Evolutionary conservation across 2,329 filamentous ascomycete species (phyloP).

Genomic region (Hypoxylon sp.): DNA sequence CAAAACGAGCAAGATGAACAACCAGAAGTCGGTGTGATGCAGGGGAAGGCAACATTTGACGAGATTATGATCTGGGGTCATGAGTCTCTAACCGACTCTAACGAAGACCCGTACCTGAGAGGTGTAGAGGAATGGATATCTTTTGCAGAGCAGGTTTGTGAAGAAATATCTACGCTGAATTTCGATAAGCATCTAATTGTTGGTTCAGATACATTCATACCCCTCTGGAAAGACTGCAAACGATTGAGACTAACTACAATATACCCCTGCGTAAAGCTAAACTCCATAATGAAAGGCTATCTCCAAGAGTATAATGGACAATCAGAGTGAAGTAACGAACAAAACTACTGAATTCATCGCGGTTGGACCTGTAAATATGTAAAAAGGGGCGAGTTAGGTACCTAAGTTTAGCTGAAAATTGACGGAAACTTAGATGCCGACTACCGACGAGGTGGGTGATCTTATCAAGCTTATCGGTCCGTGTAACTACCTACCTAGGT

Average conservation of each 20-base stretch:
- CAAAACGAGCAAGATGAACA: slow-evolving; percentile 59
- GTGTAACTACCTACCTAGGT: background rate
- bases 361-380: no score
- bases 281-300: background rate
- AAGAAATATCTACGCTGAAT: slow-evolving; percentile 43
- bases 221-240: slow-evolving; percentile 26
- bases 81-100: slow-evolving; percentile 71
- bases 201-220: slow-evolving; percentile 53
- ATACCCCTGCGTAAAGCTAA: background rate
- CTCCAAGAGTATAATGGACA: background rate
- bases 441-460: slow-evolving; percentile 8
- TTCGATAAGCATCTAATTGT: slow-evolving; percentile 30
- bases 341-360: background rate
- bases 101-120: slow-evolving; percentile 76
- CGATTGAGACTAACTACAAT: slow-evolving; percentile 13
- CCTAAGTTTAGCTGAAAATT: slow-evolving; percentile 8
- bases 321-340: background rate
- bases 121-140: slow-evolving; percentile 84
- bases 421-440: slow-evolving; percentile 19
- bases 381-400: background rate
- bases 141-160: slow-evolving; percentile 73
- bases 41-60: slow-evolving; percentile 76
- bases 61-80: slow-evolving; percentile 87
- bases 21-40: slow-evolving; percentile 66
- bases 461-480: slow-evolving; percentile 24